Evolutionary conservation across 2,329 filamentous ascomycete species (phyloP).

Genomic region (Botrytis medusae): DNA sequence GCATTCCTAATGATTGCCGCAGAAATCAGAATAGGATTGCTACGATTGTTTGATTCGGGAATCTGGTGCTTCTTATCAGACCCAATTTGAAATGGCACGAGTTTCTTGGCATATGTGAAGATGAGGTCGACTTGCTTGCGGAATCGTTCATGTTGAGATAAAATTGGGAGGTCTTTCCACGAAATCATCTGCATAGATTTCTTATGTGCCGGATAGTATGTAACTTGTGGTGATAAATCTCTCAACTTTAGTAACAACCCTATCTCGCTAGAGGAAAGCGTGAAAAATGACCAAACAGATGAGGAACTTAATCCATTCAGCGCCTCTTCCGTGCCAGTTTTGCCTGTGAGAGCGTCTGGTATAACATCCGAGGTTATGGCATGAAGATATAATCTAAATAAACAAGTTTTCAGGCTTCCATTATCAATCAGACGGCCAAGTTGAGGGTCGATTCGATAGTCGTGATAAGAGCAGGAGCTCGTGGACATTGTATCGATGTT

Average conservation of each 20-base stretch:
- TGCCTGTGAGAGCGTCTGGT: conserved; percentile 28
- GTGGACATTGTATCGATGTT: conserved; percentile 34
- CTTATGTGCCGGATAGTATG: conserved; percentile 47
- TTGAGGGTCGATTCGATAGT: conserved; percentile 50
- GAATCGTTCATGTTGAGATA: conserved; percentile 50
- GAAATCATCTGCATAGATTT: conserved; percentile 49
- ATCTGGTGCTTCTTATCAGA: not conserved
- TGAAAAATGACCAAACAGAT: conserved; percentile 48
- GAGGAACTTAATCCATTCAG: conserved; percentile 51
- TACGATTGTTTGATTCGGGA: not conserved
- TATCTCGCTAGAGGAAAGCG: conserved; percentile 42
- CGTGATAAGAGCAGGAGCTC: conserved; percentile 39
- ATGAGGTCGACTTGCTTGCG: conserved; percentile 41
- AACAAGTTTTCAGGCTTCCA: conserved; percentile 51
- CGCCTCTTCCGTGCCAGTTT: conserved; percentile 36
- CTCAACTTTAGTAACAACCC: conserved; percentile 44
- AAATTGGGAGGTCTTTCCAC: conserved; percentile 46
- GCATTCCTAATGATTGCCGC: conserved; percentile 40
- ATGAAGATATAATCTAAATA: conserved; percentile 54
- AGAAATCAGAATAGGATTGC: conserved; percentile 23
- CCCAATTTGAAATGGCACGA: conserved; percentile 38
- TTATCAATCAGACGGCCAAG: conserved; percentile 53
- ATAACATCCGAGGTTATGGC: conserved; percentile 54
- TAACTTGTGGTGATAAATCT: conserved; percentile 44
- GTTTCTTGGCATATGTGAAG: conserved; percentile 39